phyloP scores from a whole-genome alignment of 805 yeast species.

The Saturnispora bothae region DNA sequence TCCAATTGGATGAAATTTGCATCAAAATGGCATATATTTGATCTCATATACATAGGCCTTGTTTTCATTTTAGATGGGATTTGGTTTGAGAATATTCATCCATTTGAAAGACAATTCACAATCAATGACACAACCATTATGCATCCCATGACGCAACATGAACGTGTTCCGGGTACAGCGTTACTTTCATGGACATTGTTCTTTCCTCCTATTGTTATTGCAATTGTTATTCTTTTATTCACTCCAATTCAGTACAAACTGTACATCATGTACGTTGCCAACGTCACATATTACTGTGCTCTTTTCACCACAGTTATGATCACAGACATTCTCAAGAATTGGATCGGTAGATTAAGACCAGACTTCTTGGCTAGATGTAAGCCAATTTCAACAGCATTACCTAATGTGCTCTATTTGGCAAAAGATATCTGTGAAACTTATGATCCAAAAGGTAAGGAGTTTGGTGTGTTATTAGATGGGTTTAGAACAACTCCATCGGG shows the following conservation, averaged over 20 bases:
- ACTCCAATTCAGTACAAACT: slow-evolving; percentile 43
- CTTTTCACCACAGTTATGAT: slow-evolving; percentile 48
- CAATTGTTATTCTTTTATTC: slow-evolving; percentile 18
- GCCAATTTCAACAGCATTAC: slow-evolving; percentile 52
- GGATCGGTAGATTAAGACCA: slow-evolving; percentile 87
- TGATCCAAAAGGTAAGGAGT: slow-evolving; percentile 19
- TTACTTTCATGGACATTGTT: slow-evolving; percentile 45
- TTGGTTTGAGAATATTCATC: slow-evolving; percentile 30
- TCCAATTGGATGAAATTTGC: not conserved
- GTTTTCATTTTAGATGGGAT: slow-evolving; percentile 17
- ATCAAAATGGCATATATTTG: slow-evolving; percentile 21
- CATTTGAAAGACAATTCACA: slow-evolving; percentile 71
- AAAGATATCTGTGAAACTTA: slow-evolving; percentile 55
- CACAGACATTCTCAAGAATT: slow-evolving; percentile 68
- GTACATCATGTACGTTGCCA: slow-evolving; percentile 52
- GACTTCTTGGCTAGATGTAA: slow-evolving; percentile 81
- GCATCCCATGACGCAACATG: slow-evolving; percentile 71
- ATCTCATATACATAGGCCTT: slow-evolving; percentile 16
- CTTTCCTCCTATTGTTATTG: slow-evolving; percentile 32
- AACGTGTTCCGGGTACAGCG: slow-evolving; percentile 51
- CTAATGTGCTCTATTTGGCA: slow-evolving; percentile 44
- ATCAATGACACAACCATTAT: slow-evolving; percentile 66
- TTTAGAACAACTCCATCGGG: slow-evolving; percentile 80
- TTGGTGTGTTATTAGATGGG: slow-evolving; percentile 45
- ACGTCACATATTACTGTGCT: slow-evolving; percentile 56